Evolutionary conservation across 2,329 filamentous ascomycete genomes (phyloP).

Genomic region (Colletotrichum graminicola): DNA sequence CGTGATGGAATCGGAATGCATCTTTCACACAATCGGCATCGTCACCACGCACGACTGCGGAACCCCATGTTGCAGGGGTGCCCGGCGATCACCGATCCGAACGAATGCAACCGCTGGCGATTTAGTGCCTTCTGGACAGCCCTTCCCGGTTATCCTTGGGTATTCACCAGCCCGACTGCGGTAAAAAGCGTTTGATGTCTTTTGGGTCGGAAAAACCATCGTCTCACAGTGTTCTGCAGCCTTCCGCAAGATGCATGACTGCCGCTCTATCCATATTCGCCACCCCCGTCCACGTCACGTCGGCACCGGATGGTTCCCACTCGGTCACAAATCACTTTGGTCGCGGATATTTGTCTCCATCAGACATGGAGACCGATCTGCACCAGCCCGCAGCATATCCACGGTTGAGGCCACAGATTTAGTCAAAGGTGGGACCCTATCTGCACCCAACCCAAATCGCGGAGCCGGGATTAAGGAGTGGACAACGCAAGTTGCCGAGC

Average conservation of each 20-base stretch:
- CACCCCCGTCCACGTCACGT: background rate
- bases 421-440: slow-evolving; percentile 23
- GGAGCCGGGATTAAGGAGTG: slow-evolving; percentile 41
- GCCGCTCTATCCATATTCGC: background rate
- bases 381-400: slow-evolving; percentile 35
- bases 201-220: background rate
- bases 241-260: background rate
- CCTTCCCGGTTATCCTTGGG: background rate
- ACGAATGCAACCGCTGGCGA: slow-evolving; percentile 11
- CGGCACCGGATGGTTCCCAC: background rate
- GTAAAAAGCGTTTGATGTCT: background rate
- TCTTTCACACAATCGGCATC: slow-evolving; percentile 15
- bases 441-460: slow-evolving; percentile 42
- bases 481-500: slow-evolving; percentile 33
- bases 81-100: slow-evolving; percentile 15
- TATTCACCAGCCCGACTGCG: background rate
- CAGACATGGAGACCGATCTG: slow-evolving; percentile 39
- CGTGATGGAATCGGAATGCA: background rate
- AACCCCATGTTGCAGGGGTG: slow-evolving; percentile 28
- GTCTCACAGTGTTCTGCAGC: background rate
- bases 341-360: slow-evolving; percentile 14
- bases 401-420: slow-evolving; percentile 25
- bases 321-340: slow-evolving; percentile 6
- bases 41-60: background rate
- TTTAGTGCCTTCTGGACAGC: background rate